Conservation (phyloP, 2,329 filamentous ascomycete species). For the Botrytis fragariae region DNA sequence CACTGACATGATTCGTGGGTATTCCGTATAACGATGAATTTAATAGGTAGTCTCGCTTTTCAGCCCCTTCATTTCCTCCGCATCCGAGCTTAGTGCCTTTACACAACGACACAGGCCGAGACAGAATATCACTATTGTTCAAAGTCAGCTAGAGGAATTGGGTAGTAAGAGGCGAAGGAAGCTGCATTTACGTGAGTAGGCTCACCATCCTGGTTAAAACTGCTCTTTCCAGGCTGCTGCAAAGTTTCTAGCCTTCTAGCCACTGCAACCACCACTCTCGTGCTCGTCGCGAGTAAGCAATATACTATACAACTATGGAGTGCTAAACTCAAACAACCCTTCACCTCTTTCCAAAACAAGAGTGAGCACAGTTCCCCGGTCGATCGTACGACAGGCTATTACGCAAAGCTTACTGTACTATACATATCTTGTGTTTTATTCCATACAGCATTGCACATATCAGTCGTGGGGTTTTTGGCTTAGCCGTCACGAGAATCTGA, state of each 20-base stretch:
- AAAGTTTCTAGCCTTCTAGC: background rate
- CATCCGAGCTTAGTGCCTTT: background rate
- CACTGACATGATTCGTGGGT: background rate
- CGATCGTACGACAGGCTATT: background rate
- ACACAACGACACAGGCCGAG: background rate
- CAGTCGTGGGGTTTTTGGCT: background rate
- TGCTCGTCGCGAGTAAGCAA: background rate
- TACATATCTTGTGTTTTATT: background rate
- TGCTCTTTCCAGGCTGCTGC: background rate
- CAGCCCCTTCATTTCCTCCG: background rate
- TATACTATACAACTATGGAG: background rate
- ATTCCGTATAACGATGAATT: background rate
- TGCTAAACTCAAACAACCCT: background rate
- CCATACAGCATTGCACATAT: background rate
- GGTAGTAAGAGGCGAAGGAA: background rate
- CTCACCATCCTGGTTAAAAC: background rate
- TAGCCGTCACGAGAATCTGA: background rate
- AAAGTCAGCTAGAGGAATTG: background rate
- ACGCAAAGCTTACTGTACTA: conserved; percentile 3
- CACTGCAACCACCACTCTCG: background rate
- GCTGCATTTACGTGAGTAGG: background rate
- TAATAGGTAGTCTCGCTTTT: background rate
- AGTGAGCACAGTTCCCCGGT: background rate
- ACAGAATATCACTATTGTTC: background rate
- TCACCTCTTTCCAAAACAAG: background rate